Evolutionary conservation across 2,329 filamentous ascomycete genomes (phyloP).

Genomic region (Moelleriella libera): DNA sequence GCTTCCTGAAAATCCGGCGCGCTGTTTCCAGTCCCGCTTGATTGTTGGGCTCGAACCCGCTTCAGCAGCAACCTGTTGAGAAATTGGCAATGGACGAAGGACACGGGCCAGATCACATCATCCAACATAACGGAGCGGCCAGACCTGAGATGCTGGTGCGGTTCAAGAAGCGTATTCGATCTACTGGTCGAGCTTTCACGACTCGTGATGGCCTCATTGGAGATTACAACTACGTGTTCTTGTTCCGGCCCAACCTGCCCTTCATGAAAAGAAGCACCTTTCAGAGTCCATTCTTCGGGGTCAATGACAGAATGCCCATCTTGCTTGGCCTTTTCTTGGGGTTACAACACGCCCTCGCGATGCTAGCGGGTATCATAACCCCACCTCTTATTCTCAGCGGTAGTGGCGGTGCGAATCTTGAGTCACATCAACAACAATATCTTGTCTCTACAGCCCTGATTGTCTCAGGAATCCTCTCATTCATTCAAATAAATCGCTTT

Average conservation of each 20-base stretch:
- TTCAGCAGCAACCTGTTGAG: background rate
- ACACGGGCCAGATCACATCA: conserved; percentile 35
- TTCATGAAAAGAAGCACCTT: conserved; percentile 51
- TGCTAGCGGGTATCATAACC: conserved; percentile 64
- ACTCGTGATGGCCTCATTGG: conserved; percentile 65
- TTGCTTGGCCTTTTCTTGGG: conserved; percentile 61
- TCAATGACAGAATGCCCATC: conserved; percentile 65
- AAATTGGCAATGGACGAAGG: conserved; percentile 37
- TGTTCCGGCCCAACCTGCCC: conserved; percentile 71
- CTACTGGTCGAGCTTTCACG: conserved; percentile 25
- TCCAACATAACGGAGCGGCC: conserved; percentile 21
- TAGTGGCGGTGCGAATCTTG: conserved; percentile 48
- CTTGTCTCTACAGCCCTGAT: conserved; percentile 68
- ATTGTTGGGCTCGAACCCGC: background rate
- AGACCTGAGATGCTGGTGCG: conserved; percentile 15
- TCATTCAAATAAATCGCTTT: conserved; percentile 65
- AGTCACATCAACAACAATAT: conserved; percentile 50
- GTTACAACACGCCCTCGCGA: conserved; percentile 65
- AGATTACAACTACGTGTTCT: conserved; percentile 78
- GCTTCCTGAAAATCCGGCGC: no score
- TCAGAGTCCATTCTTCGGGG: conserved; percentile 65
- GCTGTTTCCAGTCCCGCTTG: background rate
- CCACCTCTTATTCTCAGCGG: conserved; percentile 61
- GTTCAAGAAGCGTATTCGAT: conserved; percentile 6
- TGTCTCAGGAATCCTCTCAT: conserved; percentile 61